Evolutionary conservation across 441 rosid species (phyloP).

Genomic region (Metrosideros polymorpha): DNA sequence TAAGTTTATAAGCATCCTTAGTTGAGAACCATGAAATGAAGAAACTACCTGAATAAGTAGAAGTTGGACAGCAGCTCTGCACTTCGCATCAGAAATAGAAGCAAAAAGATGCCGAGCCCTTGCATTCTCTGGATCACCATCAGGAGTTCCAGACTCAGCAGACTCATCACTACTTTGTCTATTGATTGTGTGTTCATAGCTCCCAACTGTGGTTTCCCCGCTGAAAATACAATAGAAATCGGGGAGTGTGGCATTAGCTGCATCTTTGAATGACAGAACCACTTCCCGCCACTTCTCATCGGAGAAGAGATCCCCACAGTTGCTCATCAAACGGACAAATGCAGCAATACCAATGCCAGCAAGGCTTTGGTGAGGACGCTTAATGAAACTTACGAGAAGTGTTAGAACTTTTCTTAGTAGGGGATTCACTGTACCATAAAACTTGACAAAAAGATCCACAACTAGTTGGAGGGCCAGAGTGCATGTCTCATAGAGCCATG

Average conservation of each 20-base stretch:
- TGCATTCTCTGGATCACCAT: conserved; percentile 43
- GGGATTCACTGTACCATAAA: conserved; percentile 89
- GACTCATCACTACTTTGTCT: conserved; percentile 35
- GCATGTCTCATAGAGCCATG: conserved; percentile 99
- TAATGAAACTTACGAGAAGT: conserved; percentile 90
- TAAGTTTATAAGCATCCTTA: background rate
- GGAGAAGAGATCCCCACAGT: conserved; percentile 84
- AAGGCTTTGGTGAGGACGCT: conserved; percentile 99
- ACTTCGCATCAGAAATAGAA: conserved; percentile 83
- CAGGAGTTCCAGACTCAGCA: conserved; percentile 28
- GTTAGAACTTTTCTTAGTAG: conserved; percentile 79
- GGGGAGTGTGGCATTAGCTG: conserved; percentile 85
- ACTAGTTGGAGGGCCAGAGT: conserved; percentile 97
- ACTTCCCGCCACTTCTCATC: conserved; percentile 97
- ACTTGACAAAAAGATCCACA: conserved; percentile 98
- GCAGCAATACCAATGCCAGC: conserved; percentile 99
- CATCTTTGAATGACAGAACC: conserved; percentile 81
- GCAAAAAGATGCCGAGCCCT: conserved; percentile 46
- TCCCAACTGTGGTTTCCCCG: conserved; percentile 34
- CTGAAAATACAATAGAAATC: conserved; percentile 64
- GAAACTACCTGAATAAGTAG: conserved; percentile 79
- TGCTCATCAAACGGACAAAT: conserved; percentile 97
- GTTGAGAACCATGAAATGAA: background rate
- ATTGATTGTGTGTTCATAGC: conserved; percentile 18
- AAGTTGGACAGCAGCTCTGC: conserved; percentile 99